Percentiles rank a stretch among this genome's conserved stretches.
Conservation (phyloP, 495 filamentous ascomycete genomes). For the Penicillium verhagenii region DNA sequence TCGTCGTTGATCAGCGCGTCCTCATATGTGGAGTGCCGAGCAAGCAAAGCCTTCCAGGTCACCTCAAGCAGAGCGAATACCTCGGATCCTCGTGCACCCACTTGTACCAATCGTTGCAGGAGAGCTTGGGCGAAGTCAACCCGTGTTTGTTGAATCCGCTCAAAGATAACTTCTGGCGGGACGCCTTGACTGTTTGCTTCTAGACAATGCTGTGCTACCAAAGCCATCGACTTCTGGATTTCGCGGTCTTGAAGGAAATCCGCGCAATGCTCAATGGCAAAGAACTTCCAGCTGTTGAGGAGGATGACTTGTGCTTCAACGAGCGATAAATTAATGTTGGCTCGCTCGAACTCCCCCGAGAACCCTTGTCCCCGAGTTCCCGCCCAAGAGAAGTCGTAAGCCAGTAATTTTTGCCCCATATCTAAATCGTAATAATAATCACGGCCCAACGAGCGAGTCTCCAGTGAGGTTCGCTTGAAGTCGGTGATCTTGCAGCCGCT, state of each 20-base stretch:
- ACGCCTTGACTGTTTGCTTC: slow-evolving; percentile 63
- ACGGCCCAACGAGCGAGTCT: slow-evolving; percentile 59
- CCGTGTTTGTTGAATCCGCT: slow-evolving; percentile 65
- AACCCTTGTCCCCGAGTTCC: slow-evolving; percentile 69
- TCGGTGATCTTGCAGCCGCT: slow-evolving; percentile 63
- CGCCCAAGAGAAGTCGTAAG: slow-evolving; percentile 73
- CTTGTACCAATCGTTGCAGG: slow-evolving; percentile 69
- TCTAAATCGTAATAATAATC: slow-evolving; percentile 81
- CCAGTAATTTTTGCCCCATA: slow-evolving; percentile 70
- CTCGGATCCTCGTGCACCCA: slow-evolving; percentile 56
- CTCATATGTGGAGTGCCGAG: slow-evolving; percentile 63
- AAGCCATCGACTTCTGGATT: slow-evolving; percentile 63
- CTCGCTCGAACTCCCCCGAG: slow-evolving; percentile 72
- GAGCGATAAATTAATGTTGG: slow-evolving; percentile 85
- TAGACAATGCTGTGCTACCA: slow-evolving; percentile 72
- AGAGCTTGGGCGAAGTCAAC: slow-evolving; percentile 75
- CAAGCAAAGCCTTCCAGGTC: slow-evolving; percentile 66
- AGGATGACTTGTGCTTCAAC: slow-evolving; percentile 87
- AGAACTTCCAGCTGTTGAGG: slow-evolving; percentile 83
- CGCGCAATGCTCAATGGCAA: slow-evolving; percentile 78
- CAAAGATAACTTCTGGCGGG: slow-evolving; percentile 70
- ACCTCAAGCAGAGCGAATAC: slow-evolving; percentile 60
- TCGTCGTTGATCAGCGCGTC: slow-evolving; percentile 57
- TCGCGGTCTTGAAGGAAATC: slow-evolving; percentile 60
- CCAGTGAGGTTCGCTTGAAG: slow-evolving; percentile 72